Percentiles rank a stretch among this genome's conserved stretches.
Evolutionary conservation across 331 rosid species (phyloP).

Genomic region (Malus hybrid): DNA sequence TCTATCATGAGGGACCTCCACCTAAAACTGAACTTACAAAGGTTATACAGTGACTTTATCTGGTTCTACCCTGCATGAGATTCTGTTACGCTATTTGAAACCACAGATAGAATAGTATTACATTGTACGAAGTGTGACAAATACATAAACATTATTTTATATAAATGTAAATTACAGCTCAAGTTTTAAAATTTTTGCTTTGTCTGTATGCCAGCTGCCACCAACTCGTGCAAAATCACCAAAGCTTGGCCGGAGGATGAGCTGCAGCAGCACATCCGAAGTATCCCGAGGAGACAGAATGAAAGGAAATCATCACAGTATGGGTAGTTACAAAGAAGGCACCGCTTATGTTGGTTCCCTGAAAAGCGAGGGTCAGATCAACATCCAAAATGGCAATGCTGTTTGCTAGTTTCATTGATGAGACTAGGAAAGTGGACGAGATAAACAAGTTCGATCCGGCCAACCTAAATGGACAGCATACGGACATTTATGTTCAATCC

Average conservation of each 20-base stretch:
- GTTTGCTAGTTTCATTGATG: conserved; percentile 26
- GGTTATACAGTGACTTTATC: conserved; percentile 34
- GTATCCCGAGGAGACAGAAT: conserved; percentile 30
- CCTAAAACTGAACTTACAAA: conserved; percentile 87
- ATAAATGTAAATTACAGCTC: conserved; percentile 14
- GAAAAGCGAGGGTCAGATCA: conserved; percentile 19
- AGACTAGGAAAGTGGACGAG: conserved; percentile 30
- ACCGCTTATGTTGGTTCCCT: conserved; percentile 4
- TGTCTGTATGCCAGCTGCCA: conserved; percentile 53
- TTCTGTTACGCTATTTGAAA: background rate
- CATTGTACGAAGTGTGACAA: background rate
- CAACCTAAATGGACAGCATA: conserved; percentile 39
- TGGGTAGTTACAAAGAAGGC: conserved; percentile 25
- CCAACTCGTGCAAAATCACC: conserved; percentile 98
- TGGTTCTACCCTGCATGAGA: conserved; percentile 17
- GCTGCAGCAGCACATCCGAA: conserved; percentile 34
- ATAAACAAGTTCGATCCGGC: conserved; percentile 9
- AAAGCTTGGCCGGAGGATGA: conserved; percentile 86
- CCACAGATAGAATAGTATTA: background rate
- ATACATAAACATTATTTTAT: background rate
- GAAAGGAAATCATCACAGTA: conserved; percentile 40
- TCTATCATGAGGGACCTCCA: conserved; percentile 97
- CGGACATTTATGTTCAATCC: conserved; percentile 33
- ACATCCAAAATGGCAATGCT: conserved; percentile 22
- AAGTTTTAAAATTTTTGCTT: conserved; percentile 14